Percentiles rank a stretch among this genome's conserved stretches.
Evolutionary conservation across 2,329 filamentous ascomycete species (phyloP).

Genomic region (Nannizziopsis barbatae): DNA sequence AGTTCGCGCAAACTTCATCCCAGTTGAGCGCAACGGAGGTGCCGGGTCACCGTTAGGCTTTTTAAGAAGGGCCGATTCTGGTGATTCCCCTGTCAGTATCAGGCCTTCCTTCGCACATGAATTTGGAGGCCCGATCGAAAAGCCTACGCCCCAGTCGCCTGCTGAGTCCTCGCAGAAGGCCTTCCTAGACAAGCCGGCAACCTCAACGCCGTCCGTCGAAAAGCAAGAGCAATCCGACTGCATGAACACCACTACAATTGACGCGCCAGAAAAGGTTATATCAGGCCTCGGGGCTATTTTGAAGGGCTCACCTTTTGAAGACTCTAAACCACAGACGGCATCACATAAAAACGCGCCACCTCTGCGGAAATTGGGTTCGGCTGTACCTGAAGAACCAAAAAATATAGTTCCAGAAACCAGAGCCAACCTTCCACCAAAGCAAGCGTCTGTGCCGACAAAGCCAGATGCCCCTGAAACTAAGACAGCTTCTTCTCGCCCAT

Average conservation of each 20-base stretch:
- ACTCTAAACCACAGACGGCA: conserved; percentile 13
- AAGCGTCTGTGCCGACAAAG: conserved; percentile 4
- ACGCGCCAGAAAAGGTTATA: conserved; percentile 3
- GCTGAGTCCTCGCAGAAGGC: conserved; percentile 7
- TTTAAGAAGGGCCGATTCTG: conserved; percentile 31
- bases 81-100: conserved; percentile 25
- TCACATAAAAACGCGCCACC: conserved; percentile 3
- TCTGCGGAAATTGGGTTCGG: conserved; percentile 4
- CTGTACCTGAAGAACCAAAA: conserved; percentile 6
- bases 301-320: conserved; percentile 24
- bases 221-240: not conserved
- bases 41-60: conserved; percentile 28
- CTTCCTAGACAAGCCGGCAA: not conserved
- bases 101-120: conserved; percentile 22
- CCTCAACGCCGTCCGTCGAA: conserved; percentile 7
- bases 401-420: not conserved
- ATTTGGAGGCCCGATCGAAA: conserved; percentile 21
- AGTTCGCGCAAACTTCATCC: conserved; percentile 63
- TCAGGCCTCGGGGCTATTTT: conserved; percentile 20
- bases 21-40: conserved; percentile 44
- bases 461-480: conserved; percentile 11
- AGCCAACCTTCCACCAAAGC: conserved; percentile 13
- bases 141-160: conserved; percentile 11
- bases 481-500: conserved; percentile 21
- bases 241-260: not conserved